A percentile compares a stretch with the other conserved stretches of the same genome.
These are phyloP conservation scores for Polyplosphaeria fusca DNA, from an alignment of 495 filamentous ascomycete species.

Conservation along the genomic window DNA sequence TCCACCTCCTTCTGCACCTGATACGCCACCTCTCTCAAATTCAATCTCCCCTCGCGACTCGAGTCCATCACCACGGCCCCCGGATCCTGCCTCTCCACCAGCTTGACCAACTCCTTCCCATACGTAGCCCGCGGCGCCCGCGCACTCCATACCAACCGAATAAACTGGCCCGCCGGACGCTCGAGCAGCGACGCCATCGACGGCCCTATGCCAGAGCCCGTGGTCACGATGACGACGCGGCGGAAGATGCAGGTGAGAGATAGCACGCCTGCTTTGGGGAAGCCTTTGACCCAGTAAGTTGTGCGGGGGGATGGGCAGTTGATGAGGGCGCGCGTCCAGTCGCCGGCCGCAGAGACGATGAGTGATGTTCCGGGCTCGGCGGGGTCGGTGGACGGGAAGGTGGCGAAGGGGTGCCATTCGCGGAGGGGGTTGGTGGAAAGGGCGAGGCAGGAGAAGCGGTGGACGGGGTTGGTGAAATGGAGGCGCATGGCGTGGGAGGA, in stretches of 20 bases:
- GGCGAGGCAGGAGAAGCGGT: slow-evolving; percentile 9
- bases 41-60: slow-evolving; percentile 10
- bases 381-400: slow-evolving; percentile 18
- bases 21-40: slow-evolving; percentile 26
- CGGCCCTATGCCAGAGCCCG: slow-evolving; percentile 36
- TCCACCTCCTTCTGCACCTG: slow-evolving; percentile 1
- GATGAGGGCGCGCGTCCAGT: slow-evolving; percentile 30
- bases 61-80: slow-evolving; percentile 32
- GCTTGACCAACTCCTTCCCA: slow-evolving; percentile 11
- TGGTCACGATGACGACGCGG: slow-evolving; percentile 32
- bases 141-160: slow-evolving; percentile 31
- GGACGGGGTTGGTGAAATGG: slow-evolving; percentile 20
- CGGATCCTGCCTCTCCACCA: slow-evolving; percentile 23
- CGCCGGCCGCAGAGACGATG: slow-evolving; percentile 30
- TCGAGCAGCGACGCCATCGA: slow-evolving; percentile 16
- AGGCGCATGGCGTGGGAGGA: slow-evolving; percentile 34
- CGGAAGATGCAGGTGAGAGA: slow-evolving; percentile 27
- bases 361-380: slow-evolving; percentile 7
- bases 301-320: neutral
- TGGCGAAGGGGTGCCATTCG: slow-evolving; percentile 35
- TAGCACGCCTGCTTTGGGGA: slow-evolving; percentile 25
- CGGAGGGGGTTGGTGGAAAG: slow-evolving; percentile 26
- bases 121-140: slow-evolving; percentile 12
- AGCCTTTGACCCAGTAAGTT: slow-evolving; percentile 18
- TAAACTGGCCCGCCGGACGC: slow-evolving; percentile 6